Conservation (phyloP, 208 protist species). For the Leptomonas seymouri region DNA sequence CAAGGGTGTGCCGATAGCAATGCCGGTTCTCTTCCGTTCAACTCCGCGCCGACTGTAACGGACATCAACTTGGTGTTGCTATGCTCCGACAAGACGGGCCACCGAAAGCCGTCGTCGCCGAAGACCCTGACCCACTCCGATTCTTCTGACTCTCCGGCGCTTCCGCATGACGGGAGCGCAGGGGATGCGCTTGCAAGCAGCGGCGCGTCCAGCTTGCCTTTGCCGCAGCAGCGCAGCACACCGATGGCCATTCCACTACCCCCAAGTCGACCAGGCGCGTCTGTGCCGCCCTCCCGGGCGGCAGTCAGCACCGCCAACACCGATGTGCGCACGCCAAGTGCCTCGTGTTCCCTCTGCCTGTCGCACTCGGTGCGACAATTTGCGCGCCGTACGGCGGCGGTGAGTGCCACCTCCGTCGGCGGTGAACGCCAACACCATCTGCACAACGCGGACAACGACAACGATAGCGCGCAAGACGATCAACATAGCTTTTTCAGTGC, state of each 20-base stretch:
- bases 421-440: not conserved
- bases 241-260: not conserved
- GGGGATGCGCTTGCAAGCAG: slow-evolving; percentile 1
- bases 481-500: slow-evolving; percentile 15
- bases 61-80: slow-evolving; percentile 8
- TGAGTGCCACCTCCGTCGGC: not conserved
- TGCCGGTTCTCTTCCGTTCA: slow-evolving; percentile 19
- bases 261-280: not conserved
- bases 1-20: slow-evolving; percentile 8
- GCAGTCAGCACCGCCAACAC: not conserved
- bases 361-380: slow-evolving; percentile 2
- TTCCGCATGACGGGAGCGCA: not conserved
- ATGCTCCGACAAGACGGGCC: not conserved
- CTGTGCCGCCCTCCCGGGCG: not conserved
- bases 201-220: slow-evolving; percentile 1
- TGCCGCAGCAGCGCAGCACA: slow-evolving; percentile 7
- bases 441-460: slow-evolving; percentile 14
- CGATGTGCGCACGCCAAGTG: not conserved
- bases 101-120: slow-evolving; percentile 1
- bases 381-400: not conserved
- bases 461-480: slow-evolving; percentile 17
- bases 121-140: not conserved
- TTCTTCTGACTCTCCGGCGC: not conserved
- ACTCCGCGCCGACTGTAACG: slow-evolving; percentile 16
- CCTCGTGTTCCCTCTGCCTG: slow-evolving; percentile 1